Percentiles rank a stretch among this genome's conserved stretches.
These are phyloP conservation scores for Volvox africanus DNA, from an alignment of 139 green algal species.

Conservation along the genomic window DNA sequence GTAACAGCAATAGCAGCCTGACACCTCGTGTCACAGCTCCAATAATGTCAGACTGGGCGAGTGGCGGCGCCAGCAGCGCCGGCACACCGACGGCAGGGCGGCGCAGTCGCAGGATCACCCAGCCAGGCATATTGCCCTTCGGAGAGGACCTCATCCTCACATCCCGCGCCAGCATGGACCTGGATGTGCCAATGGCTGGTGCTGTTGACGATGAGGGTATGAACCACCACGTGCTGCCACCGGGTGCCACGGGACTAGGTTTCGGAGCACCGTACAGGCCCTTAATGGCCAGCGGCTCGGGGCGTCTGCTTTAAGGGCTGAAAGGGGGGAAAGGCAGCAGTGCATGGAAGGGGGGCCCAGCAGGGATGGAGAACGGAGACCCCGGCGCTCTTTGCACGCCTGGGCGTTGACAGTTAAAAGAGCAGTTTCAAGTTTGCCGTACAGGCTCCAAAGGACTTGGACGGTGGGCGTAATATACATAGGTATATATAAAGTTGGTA, in stretches of 20 bases:
- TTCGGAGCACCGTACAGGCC: neutral
- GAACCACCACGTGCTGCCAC: neutral
- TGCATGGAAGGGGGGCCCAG: too few relatives aligned
- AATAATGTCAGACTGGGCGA: neutral
- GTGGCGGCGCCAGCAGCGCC: neutral
- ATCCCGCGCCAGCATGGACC: neutral
- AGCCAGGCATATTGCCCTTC: neutral
- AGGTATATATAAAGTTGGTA: too few relatives aligned
- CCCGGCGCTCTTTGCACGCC: too few relatives aligned
- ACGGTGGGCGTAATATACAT: too few relatives aligned
- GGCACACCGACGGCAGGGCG: neutral
- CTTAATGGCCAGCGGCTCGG: neutral
- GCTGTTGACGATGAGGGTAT: neutral
- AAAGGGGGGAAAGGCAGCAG: too few relatives aligned
- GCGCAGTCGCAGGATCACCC: neutral
- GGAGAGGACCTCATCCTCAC: slow-evolving; percentile 4
- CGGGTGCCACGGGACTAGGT: neutral
- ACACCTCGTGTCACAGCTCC: too few relatives aligned
- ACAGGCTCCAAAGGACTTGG: too few relatives aligned
- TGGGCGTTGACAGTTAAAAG: too few relatives aligned
- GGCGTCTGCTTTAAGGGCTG: neutral
- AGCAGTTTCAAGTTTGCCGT: too few relatives aligned
- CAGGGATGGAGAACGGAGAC: too few relatives aligned
- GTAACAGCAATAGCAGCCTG: neutral
- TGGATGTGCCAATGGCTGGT: neutral